Evolutionary conservation across 495 filamentous ascomycete genomes (phyloP), one percentile per base, ranked within the genome.

Genomic region (Haplographium delicatum): DNA sequence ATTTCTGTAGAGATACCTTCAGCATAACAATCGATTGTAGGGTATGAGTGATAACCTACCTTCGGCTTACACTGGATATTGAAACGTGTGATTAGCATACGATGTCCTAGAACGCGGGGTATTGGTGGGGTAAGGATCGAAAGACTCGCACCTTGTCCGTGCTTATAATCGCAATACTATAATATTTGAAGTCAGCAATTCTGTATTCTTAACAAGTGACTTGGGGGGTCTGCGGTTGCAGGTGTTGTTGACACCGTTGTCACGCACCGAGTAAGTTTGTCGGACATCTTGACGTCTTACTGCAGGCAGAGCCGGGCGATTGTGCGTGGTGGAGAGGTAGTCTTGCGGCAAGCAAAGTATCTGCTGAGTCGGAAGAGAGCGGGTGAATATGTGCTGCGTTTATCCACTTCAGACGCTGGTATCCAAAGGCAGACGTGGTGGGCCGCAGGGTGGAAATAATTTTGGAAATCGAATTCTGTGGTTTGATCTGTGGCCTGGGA

Each of bases 131-230:
- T 52, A 52, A 23, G 16, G 44, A 24, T 55, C 43, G 39, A n/a
- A 55, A 45, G 38, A 50, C 16, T 43, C 47, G 47, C 42, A 93
- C 90, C 83, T 97, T 96, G 82, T 99, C 93, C 66, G 76, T 83
- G 68, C 86, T 95, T 72, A 99, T 86, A 69, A 98, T 97, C 54
- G 93, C 93, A 74, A 98, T 87, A 82, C 93, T 96, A 63, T 61
- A 30, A 13, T 22, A 24, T n/a, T 25, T 44, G 35, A 11, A 23
- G 35, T 54, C 24, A 57, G 35, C 15, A 19, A 19, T 20, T 39
- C 16, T 19, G 22, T 1, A 3, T 19, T 1, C 22, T 20, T 19
- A 19, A 13, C 35, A 5, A 6, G 2, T 8, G 3, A 39, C 1
- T 19, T 7, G 15, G n/a, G n/a, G n/a, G n/a, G 4, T 19, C 31